Evolutionary conservation across 228 moss, liverwort and hornwort species (phyloP).

Genomic region (Sphagnum magellanicum): DNA sequence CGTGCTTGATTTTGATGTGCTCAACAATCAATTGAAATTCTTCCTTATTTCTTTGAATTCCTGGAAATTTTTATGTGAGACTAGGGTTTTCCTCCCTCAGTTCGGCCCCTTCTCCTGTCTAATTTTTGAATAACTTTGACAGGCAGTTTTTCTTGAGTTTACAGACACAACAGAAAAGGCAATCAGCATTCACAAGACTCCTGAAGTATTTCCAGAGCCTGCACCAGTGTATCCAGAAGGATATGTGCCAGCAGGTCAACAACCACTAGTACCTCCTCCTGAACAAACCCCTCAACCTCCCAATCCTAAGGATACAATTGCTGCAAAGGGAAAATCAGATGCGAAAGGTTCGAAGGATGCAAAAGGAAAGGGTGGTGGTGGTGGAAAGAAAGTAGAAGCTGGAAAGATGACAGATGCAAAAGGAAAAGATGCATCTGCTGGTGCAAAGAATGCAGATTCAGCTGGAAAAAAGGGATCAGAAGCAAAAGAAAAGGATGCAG

Average conservation of each 20-base stretch:
- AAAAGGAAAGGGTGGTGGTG: background rate
- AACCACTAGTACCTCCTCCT: background rate
- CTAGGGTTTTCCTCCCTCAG: too few species aligned
- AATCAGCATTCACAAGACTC: background rate
- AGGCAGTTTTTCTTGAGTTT: constrained; percentile 1
- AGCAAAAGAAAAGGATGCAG: background rate
- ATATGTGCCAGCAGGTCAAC: background rate
- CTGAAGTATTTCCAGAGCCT: background rate
- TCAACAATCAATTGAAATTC: too few species aligned
- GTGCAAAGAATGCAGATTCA: background rate
- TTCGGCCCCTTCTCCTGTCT: background rate
- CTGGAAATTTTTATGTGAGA: too few species aligned
- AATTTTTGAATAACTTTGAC: background rate
- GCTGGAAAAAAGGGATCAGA: background rate
- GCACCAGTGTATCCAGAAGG: background rate
- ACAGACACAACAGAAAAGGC: background rate
- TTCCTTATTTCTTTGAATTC: too few species aligned
- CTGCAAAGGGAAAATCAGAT: too few species aligned
- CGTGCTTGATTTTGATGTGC: too few species aligned
- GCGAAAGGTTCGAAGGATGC: too few species aligned
- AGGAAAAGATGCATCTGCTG: background rate
- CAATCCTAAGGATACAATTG: too few species aligned
- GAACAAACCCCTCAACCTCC: background rate
- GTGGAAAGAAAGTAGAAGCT: background rate
- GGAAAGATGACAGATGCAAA: background rate